A percentile compares a stretch with the other conserved stretches of the same genome.
These are phyloP conservation scores for Oryza nivara DNA, from an alignment of 176 grass and related monocot genomes.

Conservation along the genomic window DNA sequence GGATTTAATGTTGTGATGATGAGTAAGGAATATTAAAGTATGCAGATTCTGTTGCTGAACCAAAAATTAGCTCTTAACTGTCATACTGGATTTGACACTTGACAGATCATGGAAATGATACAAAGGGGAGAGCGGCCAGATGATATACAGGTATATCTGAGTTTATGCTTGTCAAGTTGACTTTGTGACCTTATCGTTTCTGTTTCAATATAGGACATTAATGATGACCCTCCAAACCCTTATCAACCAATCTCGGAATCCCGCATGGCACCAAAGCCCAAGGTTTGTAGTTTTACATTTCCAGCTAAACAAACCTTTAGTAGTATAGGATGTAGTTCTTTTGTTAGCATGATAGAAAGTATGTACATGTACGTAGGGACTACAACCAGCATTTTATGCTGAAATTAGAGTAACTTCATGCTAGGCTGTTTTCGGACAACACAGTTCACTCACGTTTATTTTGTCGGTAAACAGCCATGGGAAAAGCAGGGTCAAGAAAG, in stretches of 20 bases:
- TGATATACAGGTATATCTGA: conserved; percentile 58
- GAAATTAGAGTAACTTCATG: conserved; percentile 22
- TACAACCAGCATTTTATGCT: neutral
- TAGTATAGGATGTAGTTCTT: neutral
- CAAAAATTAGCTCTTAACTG: neutral
- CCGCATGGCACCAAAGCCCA: conserved; percentile 62
- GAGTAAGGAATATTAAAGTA: neutral
- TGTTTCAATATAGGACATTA: conserved; percentile 54
- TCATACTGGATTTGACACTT: conserved; percentile 26
- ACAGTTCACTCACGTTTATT: conserved; percentile 21
- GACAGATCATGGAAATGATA: conserved; percentile 75
- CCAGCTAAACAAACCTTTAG: conserved; percentile 8
- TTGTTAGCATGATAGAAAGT: neutral
- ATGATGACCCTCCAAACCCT: conserved; percentile 64
- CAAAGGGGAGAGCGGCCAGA: conserved; percentile 68
- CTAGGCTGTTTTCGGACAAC: neutral
- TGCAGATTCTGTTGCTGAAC: neutral
- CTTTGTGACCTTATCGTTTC: neutral
- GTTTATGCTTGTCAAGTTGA: conserved; percentile 12
- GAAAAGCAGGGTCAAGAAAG: conserved; percentile 46
- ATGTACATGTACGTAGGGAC: neutral
- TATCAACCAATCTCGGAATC: conserved; percentile 61
- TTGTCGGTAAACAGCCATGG: conserved; percentile 56
- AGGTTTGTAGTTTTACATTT: conserved; percentile 43
- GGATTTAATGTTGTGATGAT: neutral